Conservation (phyloP, 257 asterid species). For the Ilex aquifolium region DNA sequence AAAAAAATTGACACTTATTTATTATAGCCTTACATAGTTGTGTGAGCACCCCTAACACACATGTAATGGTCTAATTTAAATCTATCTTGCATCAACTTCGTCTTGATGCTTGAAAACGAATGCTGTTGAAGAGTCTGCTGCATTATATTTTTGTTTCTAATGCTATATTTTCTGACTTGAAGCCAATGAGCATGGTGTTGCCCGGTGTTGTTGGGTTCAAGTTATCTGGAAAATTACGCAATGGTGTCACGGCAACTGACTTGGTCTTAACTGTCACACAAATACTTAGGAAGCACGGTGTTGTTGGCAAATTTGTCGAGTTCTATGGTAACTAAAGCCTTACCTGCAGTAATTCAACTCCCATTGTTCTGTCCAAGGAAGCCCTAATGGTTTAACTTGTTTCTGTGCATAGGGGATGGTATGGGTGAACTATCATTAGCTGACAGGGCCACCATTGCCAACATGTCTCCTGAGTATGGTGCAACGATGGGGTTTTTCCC, state of each 20-base stretch:
- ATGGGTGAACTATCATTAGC: conserved; percentile 85
- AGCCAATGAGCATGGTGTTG: conserved; percentile 98
- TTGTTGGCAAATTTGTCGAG: conserved; percentile 87
- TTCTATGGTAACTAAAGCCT: conserved; percentile 44
- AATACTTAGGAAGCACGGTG: conserved; percentile 87
- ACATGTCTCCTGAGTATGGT: conserved; percentile 98
- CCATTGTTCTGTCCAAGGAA: neutral
- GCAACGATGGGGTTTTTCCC: conserved; percentile 99
- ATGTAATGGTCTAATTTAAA: no score
- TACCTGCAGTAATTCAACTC: neutral
- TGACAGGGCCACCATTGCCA: conserved; percentile 97
- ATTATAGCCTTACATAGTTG: no score
- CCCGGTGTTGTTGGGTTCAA: conserved; percentile 95
- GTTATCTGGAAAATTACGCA: conserved; percentile 66
- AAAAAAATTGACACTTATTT: no score
- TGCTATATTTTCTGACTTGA: conserved; percentile 13
- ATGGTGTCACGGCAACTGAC: conserved; percentile 93
- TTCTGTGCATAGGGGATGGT: conserved; percentile 54
- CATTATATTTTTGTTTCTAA: neutral
- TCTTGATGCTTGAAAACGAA: no score
- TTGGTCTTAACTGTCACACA: conserved; percentile 85
- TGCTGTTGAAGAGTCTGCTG: neutral
- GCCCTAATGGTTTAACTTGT: conserved; percentile 1
- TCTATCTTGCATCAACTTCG: no score
- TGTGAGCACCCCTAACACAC: no score